These are phyloP conservation scores for Aspergillus diversus DNA, from an alignment of 495 filamentous ascomycete species.

Conservation along the genomic window DNA sequence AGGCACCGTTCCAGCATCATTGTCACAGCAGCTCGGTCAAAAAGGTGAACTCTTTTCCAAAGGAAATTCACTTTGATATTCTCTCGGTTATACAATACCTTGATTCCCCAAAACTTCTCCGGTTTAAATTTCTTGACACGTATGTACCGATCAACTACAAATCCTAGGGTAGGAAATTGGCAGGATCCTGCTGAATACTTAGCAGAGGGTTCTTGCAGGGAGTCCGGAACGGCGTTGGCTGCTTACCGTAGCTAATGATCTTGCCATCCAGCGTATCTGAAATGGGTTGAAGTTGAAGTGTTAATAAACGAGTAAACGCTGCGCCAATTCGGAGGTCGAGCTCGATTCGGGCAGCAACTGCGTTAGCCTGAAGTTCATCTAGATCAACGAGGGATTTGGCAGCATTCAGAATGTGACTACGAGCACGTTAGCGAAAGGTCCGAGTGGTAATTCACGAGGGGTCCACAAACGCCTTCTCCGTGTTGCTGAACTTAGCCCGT, in stretches of 20 bases:
- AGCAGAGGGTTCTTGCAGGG: slow-evolving; percentile 17
- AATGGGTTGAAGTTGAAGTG: slow-evolving; percentile 69
- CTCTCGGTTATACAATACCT: slow-evolving; percentile 77
- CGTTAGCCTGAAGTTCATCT: slow-evolving; percentile 84
- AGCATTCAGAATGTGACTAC: slow-evolving; percentile 78
- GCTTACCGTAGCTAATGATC: slow-evolving; percentile 82
- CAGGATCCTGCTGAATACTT: slow-evolving; percentile 71
- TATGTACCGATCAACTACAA: slow-evolving; percentile 95
- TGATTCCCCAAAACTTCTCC: slow-evolving; percentile 91
- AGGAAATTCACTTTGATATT: slow-evolving; percentile 80
- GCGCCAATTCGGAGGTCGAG: slow-evolving; percentile 89
- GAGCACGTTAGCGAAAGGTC: neutral
- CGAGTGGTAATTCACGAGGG: neutral
- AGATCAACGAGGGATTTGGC: slow-evolving; percentile 75
- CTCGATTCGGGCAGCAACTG: slow-evolving; percentile 88
- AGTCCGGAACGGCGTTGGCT: neutral
- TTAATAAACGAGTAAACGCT: slow-evolving; percentile 89
- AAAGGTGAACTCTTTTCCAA: slow-evolving; percentile 82
- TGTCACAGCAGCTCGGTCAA: slow-evolving; percentile 80
- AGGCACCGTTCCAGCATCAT: slow-evolving; percentile 88
- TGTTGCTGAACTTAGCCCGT: slow-evolving; percentile 91
- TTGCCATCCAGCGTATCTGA: slow-evolving; percentile 62
- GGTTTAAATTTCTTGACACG: slow-evolving; percentile 90
- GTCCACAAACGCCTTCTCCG: slow-evolving; percentile 79
- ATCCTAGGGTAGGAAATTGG: slow-evolving; percentile 95